phyloP scores from a whole-genome alignment of 768 basidiomycete genomes.

The Nidularia pulvinata region DNA sequence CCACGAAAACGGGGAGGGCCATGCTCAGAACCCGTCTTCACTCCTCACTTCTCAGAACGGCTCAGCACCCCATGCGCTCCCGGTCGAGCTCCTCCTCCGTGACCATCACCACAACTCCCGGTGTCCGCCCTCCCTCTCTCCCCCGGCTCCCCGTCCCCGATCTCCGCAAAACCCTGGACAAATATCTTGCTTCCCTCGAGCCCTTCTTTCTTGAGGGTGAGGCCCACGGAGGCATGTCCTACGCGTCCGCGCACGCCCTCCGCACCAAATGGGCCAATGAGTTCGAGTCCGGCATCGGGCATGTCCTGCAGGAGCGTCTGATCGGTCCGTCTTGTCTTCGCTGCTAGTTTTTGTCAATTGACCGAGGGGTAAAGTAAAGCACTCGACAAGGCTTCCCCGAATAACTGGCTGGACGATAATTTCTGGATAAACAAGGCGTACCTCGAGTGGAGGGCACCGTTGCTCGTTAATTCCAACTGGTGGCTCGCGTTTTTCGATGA shows the following conservation, averaged over 20 bases:
- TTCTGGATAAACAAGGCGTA: slow-evolving; percentile 92
- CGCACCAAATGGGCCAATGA: slow-evolving; percentile 63
- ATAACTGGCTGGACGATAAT: slow-evolving; percentile 95
- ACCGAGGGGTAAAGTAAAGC: slow-evolving; percentile 36
- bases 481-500: slow-evolving; percentile 90
- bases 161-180: slow-evolving; percentile 70
- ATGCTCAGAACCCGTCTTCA: slow-evolving; percentile 21
- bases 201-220: slow-evolving; percentile 83
- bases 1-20: too few species aligned
- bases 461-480: slow-evolving; percentile 94
- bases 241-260: slow-evolving; percentile 48
- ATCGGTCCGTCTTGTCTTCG: slow-evolving; percentile 46
- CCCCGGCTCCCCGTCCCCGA: slow-evolving; percentile 85
- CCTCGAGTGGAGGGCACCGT: slow-evolving; percentile 82
- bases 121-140: slow-evolving; percentile 29
- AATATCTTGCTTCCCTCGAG: slow-evolving; percentile 75
- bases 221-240: slow-evolving; percentile 49
- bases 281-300: slow-evolving; percentile 73
- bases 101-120: slow-evolving; percentile 6
- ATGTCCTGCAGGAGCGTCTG: slow-evolving; percentile 68
- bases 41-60: too few species aligned
- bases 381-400: slow-evolving; percentile 78
- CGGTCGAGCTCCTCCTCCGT: slow-evolving; percentile 15
- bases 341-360: background rate
- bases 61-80: slow-evolving; percentile 10